Base-by-base conservation (phyloP, 2,329 filamentous ascomycete genomes). In the Hypoxylon sp. region DNA sequence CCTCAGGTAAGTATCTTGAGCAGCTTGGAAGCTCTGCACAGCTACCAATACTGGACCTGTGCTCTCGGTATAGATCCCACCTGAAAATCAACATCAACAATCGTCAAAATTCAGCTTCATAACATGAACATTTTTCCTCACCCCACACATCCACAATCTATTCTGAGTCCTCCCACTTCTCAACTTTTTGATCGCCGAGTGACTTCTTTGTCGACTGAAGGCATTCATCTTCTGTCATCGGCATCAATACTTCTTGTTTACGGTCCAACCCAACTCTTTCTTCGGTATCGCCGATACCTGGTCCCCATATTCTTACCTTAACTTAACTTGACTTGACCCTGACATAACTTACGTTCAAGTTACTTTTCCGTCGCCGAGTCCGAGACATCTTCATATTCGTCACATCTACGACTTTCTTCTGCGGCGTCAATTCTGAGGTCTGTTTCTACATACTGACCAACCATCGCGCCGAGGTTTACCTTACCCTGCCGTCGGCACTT, bases 41-140 rank as follows among this genome's bases (percentile, higher is more conserved):
- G 39, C 39, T 44, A 44, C 39, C 39, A 22, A 9, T 22, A 17
- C 14, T 10, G 14, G 39, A 44, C 9, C 39, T 19, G n/a, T 44
- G 39, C 39, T 10, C 39, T 22, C 17, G 17, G 29, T 31, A 31
- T 31, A 19, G 33, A 57, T 59, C 37, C 52, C 19, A 42, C 33
- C 22, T 22, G 33, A 51, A 51, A 53, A 53, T 71, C 66, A 69
- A 69, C 59, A 71, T 66, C 68, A 71, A 71, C 62, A 65, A 68
- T 58, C 35, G 46, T 50, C 33, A 31, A 24, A 26, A 42, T n/a
- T 37, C n/a, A 26, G 29, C 47, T 29, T 64, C 46, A 35, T 35
- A 52, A 44, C 39, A 22, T 44, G 39, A 52, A 26, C 47, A 59
- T 17, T 29, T 31, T n/a, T 31, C n/a, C 19, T 50, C 19, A 13